Evolutionary conservation across 75 land plant genomes (phyloP).

Genomic region (Selaginella moellendorffii): DNA sequence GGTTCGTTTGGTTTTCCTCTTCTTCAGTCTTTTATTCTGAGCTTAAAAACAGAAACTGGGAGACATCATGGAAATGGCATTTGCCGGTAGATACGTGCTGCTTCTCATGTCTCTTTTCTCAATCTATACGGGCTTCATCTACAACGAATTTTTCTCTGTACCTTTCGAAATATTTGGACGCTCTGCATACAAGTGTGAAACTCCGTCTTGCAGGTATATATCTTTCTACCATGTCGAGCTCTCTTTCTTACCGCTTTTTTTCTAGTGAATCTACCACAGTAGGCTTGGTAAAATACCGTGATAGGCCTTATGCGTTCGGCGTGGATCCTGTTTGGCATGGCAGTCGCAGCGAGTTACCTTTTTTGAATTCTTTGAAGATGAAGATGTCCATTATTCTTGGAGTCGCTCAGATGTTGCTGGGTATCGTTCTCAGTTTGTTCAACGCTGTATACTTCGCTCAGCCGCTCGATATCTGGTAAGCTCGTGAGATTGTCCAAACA

Average conservation of each 20-base stretch:
- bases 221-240: neutral
- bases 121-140: conserved; percentile 6
- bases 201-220: neutral
- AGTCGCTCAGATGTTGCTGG: conserved; percentile 2
- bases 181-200: conserved; percentile 2
- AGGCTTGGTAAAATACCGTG: neutral
- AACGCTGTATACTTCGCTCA: conserved; percentile 1
- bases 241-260: neutral
- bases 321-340: conserved; percentile 6
- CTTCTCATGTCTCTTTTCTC: conserved; percentile 7
- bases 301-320: conserved; percentile 3
- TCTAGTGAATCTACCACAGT: conserved; percentile 2
- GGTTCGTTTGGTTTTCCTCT: no score
- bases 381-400: conserved; percentile 10
- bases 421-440: conserved; percentile 8
- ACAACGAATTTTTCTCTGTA: conserved; percentile 4
- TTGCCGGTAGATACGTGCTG: conserved; percentile 2
- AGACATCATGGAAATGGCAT: conserved; percentile 8
- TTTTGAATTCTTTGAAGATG: conserved; percentile 8
- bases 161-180: conserved; percentile 1
- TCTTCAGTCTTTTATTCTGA: no score
- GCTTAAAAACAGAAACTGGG: conserved; percentile 1
- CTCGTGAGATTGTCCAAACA: neutral
- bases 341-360: neutral
- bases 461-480: conserved; percentile 9